phyloP scores from a whole-genome alignment of 345 rosid genomes.

The Gossypium bickii region DNA sequence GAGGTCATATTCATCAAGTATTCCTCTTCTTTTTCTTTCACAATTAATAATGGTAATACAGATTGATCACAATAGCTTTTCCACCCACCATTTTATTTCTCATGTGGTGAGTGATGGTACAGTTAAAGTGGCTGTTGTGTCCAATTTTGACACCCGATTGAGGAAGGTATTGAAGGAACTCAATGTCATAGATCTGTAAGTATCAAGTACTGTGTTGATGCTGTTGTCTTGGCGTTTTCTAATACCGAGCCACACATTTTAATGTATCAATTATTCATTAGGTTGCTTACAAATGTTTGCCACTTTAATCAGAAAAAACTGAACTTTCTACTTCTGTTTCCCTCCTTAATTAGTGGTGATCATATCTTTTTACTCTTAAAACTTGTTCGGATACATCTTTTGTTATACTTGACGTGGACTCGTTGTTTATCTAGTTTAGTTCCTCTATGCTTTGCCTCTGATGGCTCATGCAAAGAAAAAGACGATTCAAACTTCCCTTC shows the following conservation, averaged over 20 bases:
- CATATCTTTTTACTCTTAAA: neutral
- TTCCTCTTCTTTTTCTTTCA: slow-evolving; percentile 28
- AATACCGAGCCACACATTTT: neutral
- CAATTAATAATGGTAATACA: neutral
- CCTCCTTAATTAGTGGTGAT: neutral
- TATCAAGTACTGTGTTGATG: slow-evolving; percentile 5
- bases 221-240: neutral
- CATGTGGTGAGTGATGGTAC: slow-evolving; percentile 28
- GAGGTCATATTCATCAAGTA: slow-evolving; percentile 53
- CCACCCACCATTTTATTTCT: slow-evolving; percentile 20
- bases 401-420: neutral
- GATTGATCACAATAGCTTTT: neutral
- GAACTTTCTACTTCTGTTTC: neutral
- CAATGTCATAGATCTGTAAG: slow-evolving; percentile 72
- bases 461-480: slow-evolving; percentile 3
- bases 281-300: neutral
- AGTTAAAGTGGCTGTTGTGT: slow-evolving; percentile 89
- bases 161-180: slow-evolving; percentile 82
- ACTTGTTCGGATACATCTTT: neutral
- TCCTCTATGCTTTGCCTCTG: slow-evolving; percentile 9
- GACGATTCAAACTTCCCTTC: neutral
- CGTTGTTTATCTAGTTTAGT: neutral
- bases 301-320: neutral
- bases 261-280: neutral
- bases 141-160: slow-evolving; percentile 76